Evolutionary conservation across 2,329 filamentous ascomycete genomes (phyloP).

Genomic region (Phialocephala sp.): DNA sequence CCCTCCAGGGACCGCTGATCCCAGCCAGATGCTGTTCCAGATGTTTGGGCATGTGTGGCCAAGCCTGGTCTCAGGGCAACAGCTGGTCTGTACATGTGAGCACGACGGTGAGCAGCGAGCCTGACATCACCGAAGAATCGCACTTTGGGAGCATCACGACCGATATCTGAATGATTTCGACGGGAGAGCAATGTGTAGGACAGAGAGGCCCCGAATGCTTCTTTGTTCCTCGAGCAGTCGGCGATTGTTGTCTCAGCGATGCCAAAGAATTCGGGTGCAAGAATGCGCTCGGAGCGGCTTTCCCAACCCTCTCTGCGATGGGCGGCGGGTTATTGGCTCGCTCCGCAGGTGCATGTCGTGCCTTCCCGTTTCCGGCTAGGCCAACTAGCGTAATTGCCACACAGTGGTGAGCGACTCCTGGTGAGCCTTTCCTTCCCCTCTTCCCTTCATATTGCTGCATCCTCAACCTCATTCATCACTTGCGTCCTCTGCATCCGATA

Average conservation of each 20-base stretch:
- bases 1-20: slow-evolving; percentile 12
- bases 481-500: slow-evolving; percentile 12
- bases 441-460: slow-evolving; percentile 13
- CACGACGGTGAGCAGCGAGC: background rate
- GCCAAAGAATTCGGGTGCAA: background rate
- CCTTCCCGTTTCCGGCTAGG: background rate
- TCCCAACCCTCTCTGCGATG: background rate
- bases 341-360: background rate
- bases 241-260: slow-evolving; percentile 5
- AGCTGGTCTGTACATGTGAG: slow-evolving; percentile 12
- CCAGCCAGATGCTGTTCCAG: slow-evolving; percentile 21
- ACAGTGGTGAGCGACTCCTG: background rate
- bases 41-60: slow-evolving; percentile 13
- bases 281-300: slow-evolving; percentile 3
- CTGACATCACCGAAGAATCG: too few relatives aligned
- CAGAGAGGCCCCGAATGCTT: background rate
- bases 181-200: background rate
- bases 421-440: background rate
- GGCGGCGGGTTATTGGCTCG: background rate
- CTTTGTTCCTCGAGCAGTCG: slow-evolving; percentile 7
- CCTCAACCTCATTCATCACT: slow-evolving; percentile 9
- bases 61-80: slow-evolving; percentile 3
- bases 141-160: background rate
- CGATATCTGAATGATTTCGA: background rate
- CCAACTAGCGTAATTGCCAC: background rate